Evolutionary conservation across 1,139 yeast genomes (phyloP), one percentile per base, ranked within the genome.

Genomic region (Taphrina wiesneri): DNA sequence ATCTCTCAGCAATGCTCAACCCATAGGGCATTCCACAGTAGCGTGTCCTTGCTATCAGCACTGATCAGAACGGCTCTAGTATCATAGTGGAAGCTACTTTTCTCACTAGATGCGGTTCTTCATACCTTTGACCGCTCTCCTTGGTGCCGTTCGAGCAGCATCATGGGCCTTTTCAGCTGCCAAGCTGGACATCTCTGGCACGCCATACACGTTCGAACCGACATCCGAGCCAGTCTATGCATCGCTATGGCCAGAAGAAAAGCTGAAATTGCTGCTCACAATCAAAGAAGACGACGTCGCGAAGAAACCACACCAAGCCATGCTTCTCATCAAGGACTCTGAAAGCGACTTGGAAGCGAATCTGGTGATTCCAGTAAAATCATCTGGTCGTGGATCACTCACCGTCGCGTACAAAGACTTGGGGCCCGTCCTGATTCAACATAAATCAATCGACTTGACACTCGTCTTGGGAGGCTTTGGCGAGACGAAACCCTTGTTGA

Each of bases 381-480:
- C 65, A 15, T 49, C 36, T 30, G 67, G 67, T 2, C 59, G 54
- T 19, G 63, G 34, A 45, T 3, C 49, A 25, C 47, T 57, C 19
- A 26, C 56, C 25, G 36, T 53, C 21, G 39, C 63, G 26, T 43
- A 59, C 21, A 13, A 28, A 15, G 64, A 60, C 21, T 32, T 62
- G 4, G 46, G 54, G 9, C 43, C 60, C 2, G 19, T 32, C n/a
- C 47, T 59, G 23, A 39, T 52, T 25, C 41, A 36, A 28, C 53
- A 49, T 9, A 28, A 17, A 17, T 56, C 65, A 9, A 28, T 65
- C 39, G 52, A 26, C 13, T 28, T 65, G 46, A 59, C 67, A 17
- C 64, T 65, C 49, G 60, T 65, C 39, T 21, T 65, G 26, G 67
- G 67, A n/a, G 63, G 65, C 17, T 65, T 65, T 28, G 67, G 54